These are phyloP conservation scores for Skeletonema costatum DNA, from an alignment of 108 stramenopile species.

Conservation along the genomic window DNA sequence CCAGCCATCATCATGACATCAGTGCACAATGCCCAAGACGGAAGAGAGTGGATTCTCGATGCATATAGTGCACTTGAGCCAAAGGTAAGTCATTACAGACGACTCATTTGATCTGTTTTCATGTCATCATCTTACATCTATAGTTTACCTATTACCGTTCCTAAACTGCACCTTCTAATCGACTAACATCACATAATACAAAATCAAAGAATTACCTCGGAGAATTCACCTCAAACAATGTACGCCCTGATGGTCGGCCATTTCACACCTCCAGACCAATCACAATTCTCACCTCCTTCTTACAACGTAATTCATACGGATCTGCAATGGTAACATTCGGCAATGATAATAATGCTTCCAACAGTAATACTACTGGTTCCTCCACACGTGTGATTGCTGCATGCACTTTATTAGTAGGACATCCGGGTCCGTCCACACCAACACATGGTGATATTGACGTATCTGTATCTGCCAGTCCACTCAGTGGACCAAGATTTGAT, in stretches of 20 bases:
- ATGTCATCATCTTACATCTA: background rate
- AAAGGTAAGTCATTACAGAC: slow-evolving; percentile 16
- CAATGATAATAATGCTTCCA: background rate
- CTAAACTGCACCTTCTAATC: background rate
- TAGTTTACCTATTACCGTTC: no score
- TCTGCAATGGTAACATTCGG: slow-evolving; percentile 66
- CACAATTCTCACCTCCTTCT: slow-evolving; percentile 47
- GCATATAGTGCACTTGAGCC: slow-evolving; percentile 51
- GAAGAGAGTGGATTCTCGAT: slow-evolving; percentile 37
- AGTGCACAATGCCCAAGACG: background rate
- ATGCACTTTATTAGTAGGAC: slow-evolving; percentile 69
- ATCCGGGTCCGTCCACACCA: slow-evolving; percentile 55
- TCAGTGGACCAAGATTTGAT: slow-evolving; percentile 37
- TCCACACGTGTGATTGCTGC: slow-evolving; percentile 67
- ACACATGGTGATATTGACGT: slow-evolving; percentile 62
- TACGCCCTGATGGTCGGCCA: slow-evolving; percentile 74
- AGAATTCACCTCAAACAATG: slow-evolving; percentile 56
- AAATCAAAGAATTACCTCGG: slow-evolving; percentile 54
- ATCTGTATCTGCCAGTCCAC: slow-evolving; percentile 27
- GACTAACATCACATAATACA: background rate
- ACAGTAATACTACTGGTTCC: slow-evolving; percentile 38
- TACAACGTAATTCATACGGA: slow-evolving; percentile 66
- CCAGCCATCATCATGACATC: slow-evolving; percentile 1
- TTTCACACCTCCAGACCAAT: slow-evolving; percentile 58
- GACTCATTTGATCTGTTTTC: background rate